phyloP scores from a whole-genome alignment of 208 protist species.

The Leishmania aethiopica region DNA sequence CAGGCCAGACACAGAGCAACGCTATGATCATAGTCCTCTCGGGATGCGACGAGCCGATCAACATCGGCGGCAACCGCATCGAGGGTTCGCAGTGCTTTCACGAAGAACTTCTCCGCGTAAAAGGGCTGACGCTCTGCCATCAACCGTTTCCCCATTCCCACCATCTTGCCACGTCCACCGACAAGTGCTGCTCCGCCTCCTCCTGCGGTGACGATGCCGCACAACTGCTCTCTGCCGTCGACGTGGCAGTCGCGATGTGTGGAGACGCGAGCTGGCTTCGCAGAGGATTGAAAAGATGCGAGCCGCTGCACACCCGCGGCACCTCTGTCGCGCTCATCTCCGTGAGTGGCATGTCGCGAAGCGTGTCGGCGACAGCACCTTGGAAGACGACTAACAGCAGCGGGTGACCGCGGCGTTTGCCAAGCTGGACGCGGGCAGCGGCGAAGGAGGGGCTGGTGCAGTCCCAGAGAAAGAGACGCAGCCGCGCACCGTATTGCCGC shows the following conservation, averaged over 20 bases:
- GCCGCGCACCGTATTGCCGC: constrained; percentile 13
- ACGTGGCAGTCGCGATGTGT: neutral
- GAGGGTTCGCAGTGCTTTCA: constrained; percentile 64
- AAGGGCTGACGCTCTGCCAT: constrained; percentile 56
- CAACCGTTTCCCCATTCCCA: constrained; percentile 63
- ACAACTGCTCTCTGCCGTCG: neutral
- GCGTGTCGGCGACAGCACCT: constrained; percentile 59
- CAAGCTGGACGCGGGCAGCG: constrained; percentile 58
- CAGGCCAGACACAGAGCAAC: constrained; percentile 73
- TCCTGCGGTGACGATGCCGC: neutral
- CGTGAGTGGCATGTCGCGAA: constrained; percentile 37
- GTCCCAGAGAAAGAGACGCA: constrained; percentile 73
- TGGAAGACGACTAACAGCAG: constrained; percentile 65
- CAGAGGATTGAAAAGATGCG: constrained; percentile 52
- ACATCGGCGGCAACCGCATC: constrained; percentile 59
- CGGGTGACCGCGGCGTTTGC: constrained; percentile 50
- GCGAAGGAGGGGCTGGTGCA: constrained; percentile 57
- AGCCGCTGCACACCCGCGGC: constrained; percentile 53
- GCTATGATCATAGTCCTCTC: constrained; percentile 56
- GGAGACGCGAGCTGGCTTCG: constrained; percentile 24
- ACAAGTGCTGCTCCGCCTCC: constrained; percentile 22
- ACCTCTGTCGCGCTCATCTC: constrained; percentile 33
- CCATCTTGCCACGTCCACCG: constrained; percentile 76
- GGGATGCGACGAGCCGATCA: constrained; percentile 13
- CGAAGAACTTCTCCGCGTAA: constrained; percentile 86